Percentiles rank a stretch among this genome's conserved stretches.
These are phyloP conservation scores for Plantago elongata DNA, from an alignment of 257 asterid species.

Conservation along the genomic window DNA sequence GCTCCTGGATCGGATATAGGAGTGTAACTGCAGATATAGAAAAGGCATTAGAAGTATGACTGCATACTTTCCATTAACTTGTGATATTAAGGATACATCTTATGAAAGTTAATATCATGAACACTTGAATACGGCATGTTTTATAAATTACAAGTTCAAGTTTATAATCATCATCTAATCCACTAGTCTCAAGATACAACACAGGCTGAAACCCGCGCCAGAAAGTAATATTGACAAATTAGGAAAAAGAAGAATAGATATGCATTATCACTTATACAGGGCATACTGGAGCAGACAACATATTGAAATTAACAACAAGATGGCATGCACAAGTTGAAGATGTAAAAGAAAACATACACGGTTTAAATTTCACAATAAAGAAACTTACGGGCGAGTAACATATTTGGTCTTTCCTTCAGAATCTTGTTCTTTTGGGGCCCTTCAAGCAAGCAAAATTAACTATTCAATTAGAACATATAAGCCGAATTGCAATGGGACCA, in stretches of 20 bases:
- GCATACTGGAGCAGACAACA: too few relatives aligned
- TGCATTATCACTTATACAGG: too few relatives aligned
- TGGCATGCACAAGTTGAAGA: constrained; percentile 1
- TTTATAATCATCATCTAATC: constrained; percentile 13
- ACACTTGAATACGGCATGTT: constrained; percentile 11
- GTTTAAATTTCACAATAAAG: constrained; percentile 13
- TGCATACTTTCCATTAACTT: constrained; percentile 16
- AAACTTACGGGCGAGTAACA: constrained; percentile 86
- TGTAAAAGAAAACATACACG: constrained; percentile 1
- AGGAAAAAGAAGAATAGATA: not conserved
- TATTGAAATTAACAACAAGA: constrained; percentile 1
- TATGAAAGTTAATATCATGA: constrained; percentile 10
- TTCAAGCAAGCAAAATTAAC: constrained; percentile 27
- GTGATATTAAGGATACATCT: constrained; percentile 21
- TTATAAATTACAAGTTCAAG: constrained; percentile 5
- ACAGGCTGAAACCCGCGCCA: not conserved
- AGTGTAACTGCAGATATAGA: constrained; percentile 68
- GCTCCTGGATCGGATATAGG: constrained; percentile 91
- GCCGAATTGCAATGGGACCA: constrained; percentile 6
- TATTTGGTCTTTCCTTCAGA: constrained; percentile 88
- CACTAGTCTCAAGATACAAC: not conserved
- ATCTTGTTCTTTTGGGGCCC: constrained; percentile 81
- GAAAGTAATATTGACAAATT: not conserved
- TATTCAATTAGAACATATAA: constrained; percentile 10
- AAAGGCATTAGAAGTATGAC: constrained; percentile 25